Evolutionary conservation across 1,284 basidiomycete genomes (phyloP), one percentile per base, ranked within the genome.

Genomic region (Golubevia pallescens): DNA sequence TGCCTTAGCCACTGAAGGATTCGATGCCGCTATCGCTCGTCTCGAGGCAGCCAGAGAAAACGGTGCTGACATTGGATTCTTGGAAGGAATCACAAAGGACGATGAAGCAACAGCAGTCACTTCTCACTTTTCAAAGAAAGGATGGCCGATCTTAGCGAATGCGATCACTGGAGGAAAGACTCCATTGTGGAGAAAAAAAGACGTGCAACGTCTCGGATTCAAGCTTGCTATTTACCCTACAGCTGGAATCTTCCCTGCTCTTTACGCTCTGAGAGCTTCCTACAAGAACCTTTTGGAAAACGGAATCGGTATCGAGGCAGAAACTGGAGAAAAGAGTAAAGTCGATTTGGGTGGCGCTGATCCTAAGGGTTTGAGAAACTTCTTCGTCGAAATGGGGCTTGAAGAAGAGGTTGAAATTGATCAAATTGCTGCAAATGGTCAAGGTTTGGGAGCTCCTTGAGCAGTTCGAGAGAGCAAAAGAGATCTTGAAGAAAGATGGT

Each of bases 41-140:
- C 87, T 93, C 62, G 89, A 90, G 80, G 88, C 92, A 34, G 92
- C 92, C 2, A 89, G 90, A 0, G 90, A 90, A 64, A 91, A 89
- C 3, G 92, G 92, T 38, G 92, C 92, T 0, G 92, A 93, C 77
- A 92, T 93, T 21, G 93, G 91, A 83, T 93, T 93, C 87, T 92
- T 93, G 60, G 92, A 93, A 86, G 92, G 92, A 5, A 38, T 38
- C 34, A 38, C n/a, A n/a, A n/a, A n/a, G 10, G 34, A 38, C 10
- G 3, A 4, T 5, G 34, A 38, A 38, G 34, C 34, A 4, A 5
- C 34, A 4, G 34, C 34, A 38, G 34, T 38, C 5, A 38, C 34
- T 38, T 38, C 34, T 10, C 34, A 38, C 34, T 38, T 38, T 38
- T 4, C 34, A 38, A 4, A 4, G 10, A n/a, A 1, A 14, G 19